Percentiles rank a stretch among this genome's conserved stretches.
These are phyloP conservation scores for Mrakia hoshinonis DNA, from an alignment of 768 basidiomycete genomes.

Conservation along the genomic window DNA sequence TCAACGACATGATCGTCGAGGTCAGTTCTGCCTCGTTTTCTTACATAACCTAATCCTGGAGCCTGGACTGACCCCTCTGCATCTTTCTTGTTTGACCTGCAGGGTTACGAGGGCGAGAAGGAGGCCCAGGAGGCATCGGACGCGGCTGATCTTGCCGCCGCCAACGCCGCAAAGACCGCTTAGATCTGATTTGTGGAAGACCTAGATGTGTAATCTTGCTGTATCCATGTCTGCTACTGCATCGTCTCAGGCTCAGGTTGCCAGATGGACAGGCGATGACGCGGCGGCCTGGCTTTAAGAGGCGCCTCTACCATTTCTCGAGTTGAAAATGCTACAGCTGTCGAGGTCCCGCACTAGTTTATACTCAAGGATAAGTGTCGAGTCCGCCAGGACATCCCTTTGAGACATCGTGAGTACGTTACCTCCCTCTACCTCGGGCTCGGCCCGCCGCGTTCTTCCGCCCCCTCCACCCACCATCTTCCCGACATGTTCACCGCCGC, in stretches of 20 bases:
- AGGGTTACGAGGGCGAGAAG: constrained; percentile 30
- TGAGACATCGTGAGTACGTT: no score
- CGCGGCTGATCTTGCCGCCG: background rate
- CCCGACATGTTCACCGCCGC: background rate
- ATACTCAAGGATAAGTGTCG: no score
- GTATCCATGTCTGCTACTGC: no score
- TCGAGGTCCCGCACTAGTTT: no score
- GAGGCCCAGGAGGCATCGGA: constrained; percentile 25
- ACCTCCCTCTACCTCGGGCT: no score
- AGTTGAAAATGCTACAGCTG: no score
- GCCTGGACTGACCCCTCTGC: background rate
- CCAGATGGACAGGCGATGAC: no score
- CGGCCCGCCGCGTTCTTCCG: background rate
- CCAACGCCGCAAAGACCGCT: background rate
- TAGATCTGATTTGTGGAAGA: background rate
- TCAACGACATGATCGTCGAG: constrained; percentile 46
- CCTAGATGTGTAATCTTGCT: background rate
- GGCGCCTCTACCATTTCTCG: no score
- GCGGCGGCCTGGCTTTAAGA: no score
- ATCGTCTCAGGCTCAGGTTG: background rate
- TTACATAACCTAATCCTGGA: background rate
- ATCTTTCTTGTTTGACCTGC: background rate
- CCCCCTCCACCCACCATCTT: background rate
- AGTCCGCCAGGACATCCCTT: no score
- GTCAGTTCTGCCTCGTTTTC: constrained; percentile 18